Percentiles rank a stretch among this genome's conserved stretches.
Evolutionary conservation across 2,329 filamentous ascomycete genomes (phyloP).

Genomic region (Ascochyta clinopodiicola): DNA sequence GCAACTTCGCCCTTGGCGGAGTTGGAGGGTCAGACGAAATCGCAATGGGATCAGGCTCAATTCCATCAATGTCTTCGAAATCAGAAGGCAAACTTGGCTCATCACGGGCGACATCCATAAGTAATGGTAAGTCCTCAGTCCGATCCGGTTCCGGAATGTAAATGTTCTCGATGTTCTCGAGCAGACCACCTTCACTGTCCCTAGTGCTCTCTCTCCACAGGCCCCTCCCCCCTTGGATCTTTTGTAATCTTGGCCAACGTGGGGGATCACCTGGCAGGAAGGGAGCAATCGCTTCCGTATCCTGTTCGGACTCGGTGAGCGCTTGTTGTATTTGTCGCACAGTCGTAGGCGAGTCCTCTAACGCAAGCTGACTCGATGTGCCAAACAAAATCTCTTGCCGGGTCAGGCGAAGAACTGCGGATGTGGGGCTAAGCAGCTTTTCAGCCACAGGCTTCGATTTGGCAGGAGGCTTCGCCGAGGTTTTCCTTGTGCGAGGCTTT

Average conservation of each 20-base stretch:
- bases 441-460: constrained; percentile 38
- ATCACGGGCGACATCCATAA: constrained; percentile 29
- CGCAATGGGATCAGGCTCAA: constrained; percentile 14
- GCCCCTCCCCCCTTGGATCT: constrained; percentile 27
- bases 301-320: constrained; percentile 42
- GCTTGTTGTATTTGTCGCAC: constrained; percentile 46
- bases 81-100: constrained; percentile 1
- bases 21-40: constrained; percentile 35
- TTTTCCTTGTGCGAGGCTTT: constrained; percentile 34
- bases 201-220: constrained; percentile 46
- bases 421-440: constrained; percentile 48
- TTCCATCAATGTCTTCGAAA: constrained; percentile 33
- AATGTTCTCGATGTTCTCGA: constrained; percentile 34
- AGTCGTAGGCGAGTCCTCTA: constrained; percentile 46
- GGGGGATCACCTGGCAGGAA: not conserved
- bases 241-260: constrained; percentile 28
- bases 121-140: constrained; percentile 39
- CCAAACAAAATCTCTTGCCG: constrained; percentile 49
- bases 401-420: constrained; percentile 34
- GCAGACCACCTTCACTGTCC: constrained; percentile 39
- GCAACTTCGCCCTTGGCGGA: constrained; percentile 12
- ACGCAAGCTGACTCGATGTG: constrained; percentile 50
- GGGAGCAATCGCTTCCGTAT: constrained; percentile 10
- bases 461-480: constrained; percentile 32
- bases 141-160: constrained; percentile 42